Base-by-base conservation (phyloP, 2,329 filamentous ascomycete species). In the Aspergillus jensenii region DNA sequence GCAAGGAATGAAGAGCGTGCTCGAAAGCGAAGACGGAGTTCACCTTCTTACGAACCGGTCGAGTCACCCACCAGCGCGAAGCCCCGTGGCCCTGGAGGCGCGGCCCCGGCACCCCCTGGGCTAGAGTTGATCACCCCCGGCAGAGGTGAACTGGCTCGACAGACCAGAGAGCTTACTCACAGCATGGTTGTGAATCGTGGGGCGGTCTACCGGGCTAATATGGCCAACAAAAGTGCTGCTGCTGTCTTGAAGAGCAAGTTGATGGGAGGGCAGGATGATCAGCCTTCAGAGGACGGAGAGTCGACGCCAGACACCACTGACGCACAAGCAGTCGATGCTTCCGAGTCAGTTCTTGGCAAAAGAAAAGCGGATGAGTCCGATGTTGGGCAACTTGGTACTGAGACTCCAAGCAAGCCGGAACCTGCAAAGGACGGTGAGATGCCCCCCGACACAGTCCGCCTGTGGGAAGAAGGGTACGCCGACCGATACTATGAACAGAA, bases 401-500 rank as follows among this genome's bases (percentile, higher is more conserved):
- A 78, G 53, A 87, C 86, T 1, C 83, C 88, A 8, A 84, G 82
- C 37, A 81, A 82, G 55, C 68, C 81, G 35, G 76, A 76, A 48
- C 79, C 80, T 14, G 73, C 80, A 41, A 76, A 83, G 19, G 76
- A 79, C 12, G 87, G 89, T 55, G 88, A 87, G 41, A 83, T 84
- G 17, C 86, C 89, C 2, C 81, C 87, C 59, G 95, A 99, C 70
- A 91, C 88, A 17, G 90, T 99, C 52, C 86, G 89, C 59, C 81
- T 99, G 12, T 99, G 95, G 95, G 95, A 99, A 71, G 88, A 93
- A 52, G 95, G 95, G 7, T 99, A 99, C 72, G 88, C 89, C 51
- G 93, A 97, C 76, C 86, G 95, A 47, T 99, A 99, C 75, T 99
- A 99, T 71, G 89, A 96, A 72, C 91, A 96, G 73, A 99, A 99